Conservation (phyloP, 768 basidiomycete species). For the Termitomyces sp. region DNA sequence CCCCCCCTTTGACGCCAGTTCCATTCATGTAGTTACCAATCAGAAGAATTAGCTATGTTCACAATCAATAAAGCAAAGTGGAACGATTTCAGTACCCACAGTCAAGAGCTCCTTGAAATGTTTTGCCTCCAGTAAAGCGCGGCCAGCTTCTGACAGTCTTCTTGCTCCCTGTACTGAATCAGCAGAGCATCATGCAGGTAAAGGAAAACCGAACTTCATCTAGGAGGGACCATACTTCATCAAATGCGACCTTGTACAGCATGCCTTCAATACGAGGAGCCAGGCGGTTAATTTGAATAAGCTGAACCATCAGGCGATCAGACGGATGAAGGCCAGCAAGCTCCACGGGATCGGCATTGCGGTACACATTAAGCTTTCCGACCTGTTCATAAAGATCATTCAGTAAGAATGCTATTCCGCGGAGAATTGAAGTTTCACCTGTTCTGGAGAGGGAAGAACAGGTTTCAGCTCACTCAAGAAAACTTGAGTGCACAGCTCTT, state of each 20-base stretch:
- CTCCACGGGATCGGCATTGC: conserved; percentile 81
- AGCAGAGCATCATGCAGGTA: background rate
- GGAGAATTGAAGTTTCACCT: conserved; percentile 40
- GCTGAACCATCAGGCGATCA: conserved; percentile 94
- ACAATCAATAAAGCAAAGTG: background rate
- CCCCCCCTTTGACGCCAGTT: conserved; percentile 91
- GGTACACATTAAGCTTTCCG: conserved; percentile 86
- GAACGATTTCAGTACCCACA: conserved; percentile 35
- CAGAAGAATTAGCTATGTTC: conserved; percentile 74
- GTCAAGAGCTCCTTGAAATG: conserved; percentile 88
- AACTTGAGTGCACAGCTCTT: conserved; percentile 78
- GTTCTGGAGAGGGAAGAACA: conserved; percentile 87
- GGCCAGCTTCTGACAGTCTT: conserved; percentile 78
- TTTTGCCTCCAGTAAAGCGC: conserved; percentile 74
- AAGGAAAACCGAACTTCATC: conserved; percentile 57
- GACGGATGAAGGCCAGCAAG: conserved; percentile 87
- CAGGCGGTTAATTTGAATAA: conserved; percentile 91
- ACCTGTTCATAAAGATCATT: conserved; percentile 37
- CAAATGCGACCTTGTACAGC: conserved; percentile 87
- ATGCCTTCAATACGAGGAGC: conserved; percentile 90
- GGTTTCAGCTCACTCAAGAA: conserved; percentile 88
- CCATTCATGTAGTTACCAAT: conserved; percentile 99
- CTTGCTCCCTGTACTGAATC: conserved; percentile 56
- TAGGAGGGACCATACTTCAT: conserved; percentile 76
- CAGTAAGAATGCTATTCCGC: background rate